Evolutionary conservation across 768 basidiomycete genomes (phyloP).

Genomic region (Auricularia sp.): DNA sequence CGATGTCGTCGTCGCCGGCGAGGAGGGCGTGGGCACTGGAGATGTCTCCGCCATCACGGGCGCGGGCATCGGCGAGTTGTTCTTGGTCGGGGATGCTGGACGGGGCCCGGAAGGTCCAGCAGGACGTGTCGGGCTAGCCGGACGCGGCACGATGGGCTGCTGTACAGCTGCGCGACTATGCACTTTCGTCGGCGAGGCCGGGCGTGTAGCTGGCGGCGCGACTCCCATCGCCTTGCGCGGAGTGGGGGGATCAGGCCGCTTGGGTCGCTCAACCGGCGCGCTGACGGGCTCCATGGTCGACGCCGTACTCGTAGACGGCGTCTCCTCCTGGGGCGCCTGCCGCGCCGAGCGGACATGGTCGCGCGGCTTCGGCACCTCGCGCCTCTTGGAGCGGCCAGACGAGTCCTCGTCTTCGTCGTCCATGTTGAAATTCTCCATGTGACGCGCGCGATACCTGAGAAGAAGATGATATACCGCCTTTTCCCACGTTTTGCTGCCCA

Average conservation of each 20-base stretch:
- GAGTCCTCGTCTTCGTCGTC: conserved; percentile 37
- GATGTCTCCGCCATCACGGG: no score
- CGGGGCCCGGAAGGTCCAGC: not conserved
- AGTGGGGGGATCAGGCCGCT: conserved; percentile 26
- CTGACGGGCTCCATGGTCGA: conserved; percentile 2
- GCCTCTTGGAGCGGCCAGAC: conserved; percentile 5
- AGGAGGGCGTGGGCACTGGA: conserved; percentile 11
- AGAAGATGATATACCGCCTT: conserved; percentile 92
- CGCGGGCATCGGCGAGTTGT: no score
- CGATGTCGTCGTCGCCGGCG: conserved; percentile 14
- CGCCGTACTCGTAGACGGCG: no score
- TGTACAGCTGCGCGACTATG: not conserved
- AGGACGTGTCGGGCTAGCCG: not conserved
- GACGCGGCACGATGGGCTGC: not conserved
- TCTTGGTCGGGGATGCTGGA: not conserved
- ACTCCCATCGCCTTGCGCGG: conserved; percentile 17
- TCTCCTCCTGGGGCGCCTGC: no score
- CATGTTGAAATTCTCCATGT: conserved; percentile 65
- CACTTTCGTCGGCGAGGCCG: not conserved
- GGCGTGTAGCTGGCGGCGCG: not conserved
- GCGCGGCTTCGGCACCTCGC: conserved; percentile 12
- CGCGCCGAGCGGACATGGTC: no score
- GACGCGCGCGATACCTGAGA: conserved; percentile 69
- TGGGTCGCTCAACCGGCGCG: conserved; percentile 6
- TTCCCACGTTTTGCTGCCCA: conserved; percentile 56